Conservation (phyloP, 768 basidiomycete genomes). For the Leucosporidium yakuticum region DNA sequence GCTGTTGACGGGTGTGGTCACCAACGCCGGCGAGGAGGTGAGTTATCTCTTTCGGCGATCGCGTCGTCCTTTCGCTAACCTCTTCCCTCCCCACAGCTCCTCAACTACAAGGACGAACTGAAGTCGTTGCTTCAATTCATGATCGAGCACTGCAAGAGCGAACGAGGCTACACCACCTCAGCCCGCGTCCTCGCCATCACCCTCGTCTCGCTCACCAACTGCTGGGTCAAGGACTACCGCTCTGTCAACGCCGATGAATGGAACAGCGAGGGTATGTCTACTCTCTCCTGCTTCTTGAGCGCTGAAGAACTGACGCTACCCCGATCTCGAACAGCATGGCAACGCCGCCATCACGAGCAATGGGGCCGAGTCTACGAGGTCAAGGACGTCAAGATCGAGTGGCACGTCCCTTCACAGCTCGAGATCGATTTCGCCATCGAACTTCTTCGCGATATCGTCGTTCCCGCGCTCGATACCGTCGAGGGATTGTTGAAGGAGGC, state of each 20-base stretch:
- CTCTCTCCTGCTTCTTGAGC: neutral
- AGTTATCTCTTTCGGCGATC: conserved; percentile 38
- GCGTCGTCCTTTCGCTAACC: neutral
- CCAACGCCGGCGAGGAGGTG: conserved; percentile 52
- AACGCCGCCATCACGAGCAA: conserved; percentile 40
- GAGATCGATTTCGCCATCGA: conserved; percentile 70
- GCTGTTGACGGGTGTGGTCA: conserved; percentile 70
- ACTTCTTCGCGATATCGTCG: conserved; percentile 61
- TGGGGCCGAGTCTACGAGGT: conserved; percentile 75
- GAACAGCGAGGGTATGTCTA: conserved; percentile 58
- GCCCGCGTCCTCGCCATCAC: conserved; percentile 69
- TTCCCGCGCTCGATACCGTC: conserved; percentile 57
- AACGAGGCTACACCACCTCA: conserved; percentile 74
- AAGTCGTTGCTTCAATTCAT: conserved; percentile 59
- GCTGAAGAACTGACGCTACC: conserved; percentile 36
- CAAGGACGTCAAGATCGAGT: conserved; percentile 69
- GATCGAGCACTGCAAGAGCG: conserved; percentile 65
- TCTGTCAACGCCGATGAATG: conserved; percentile 75
- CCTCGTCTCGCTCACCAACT: conserved; percentile 67
- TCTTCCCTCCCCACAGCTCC: conserved; percentile 48
- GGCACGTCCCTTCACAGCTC: conserved; percentile 66
- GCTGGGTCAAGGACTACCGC: conserved; percentile 72
- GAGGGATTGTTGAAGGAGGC: conserved; percentile 56
- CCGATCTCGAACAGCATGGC: conserved; percentile 50
- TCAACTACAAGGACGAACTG: conserved; percentile 60